phyloP scores from a whole-genome alignment of 2,329 filamentous ascomycete genomes.

The Penicillium vulpinum region DNA sequence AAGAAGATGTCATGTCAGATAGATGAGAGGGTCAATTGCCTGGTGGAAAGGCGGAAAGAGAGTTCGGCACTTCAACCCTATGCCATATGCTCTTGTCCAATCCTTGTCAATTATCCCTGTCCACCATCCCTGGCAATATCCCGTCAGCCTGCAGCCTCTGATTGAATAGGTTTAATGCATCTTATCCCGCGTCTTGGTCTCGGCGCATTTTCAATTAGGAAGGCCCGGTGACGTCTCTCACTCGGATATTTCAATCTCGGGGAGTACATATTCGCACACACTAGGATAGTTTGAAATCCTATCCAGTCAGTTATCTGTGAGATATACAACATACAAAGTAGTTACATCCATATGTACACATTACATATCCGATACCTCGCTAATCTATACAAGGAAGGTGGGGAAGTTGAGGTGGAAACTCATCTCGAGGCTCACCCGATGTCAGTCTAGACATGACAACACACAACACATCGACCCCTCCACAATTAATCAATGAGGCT shows the following conservation, averaged over 20 bases:
- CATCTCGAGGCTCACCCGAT: not conserved
- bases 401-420: not conserved
- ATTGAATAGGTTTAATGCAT: constrained; percentile 1
- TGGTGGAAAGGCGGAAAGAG: not conserved
- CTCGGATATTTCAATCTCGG: not conserved
- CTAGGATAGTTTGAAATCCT: not conserved
- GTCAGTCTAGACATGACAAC: not conserved
- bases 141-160: not conserved
- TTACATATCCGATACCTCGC: not conserved
- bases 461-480: too few relatives aligned
- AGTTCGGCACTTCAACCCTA: not conserved
- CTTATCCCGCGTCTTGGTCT: constrained; percentile 1
- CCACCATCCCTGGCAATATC: not conserved
- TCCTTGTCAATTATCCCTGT: too few relatives aligned
- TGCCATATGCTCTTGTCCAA: too few relatives aligned
- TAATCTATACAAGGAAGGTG: not conserved
- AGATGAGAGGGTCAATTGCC: not conserved
- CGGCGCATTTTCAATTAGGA: not conserved
- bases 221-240: not conserved
- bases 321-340: too few relatives aligned
- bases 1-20: not conserved
- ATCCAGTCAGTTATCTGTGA: not conserved
- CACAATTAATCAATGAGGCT: not conserved
- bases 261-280: not conserved
- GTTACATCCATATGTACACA: too few relatives aligned